Base-by-base conservation (phyloP, 2,329 filamentous ascomycete genomes). In the Penicillium sclerotiorum region DNA sequence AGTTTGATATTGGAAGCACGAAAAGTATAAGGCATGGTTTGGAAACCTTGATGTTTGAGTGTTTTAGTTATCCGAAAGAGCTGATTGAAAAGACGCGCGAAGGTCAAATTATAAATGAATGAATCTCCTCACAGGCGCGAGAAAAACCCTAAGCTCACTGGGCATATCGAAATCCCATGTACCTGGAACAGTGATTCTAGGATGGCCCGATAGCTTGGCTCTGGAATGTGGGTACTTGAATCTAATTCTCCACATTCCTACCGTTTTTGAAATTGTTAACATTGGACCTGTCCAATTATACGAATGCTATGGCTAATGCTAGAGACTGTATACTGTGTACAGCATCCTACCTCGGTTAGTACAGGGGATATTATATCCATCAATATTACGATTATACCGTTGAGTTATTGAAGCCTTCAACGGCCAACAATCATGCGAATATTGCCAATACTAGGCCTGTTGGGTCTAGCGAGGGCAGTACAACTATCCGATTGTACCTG, bases 401-500 rank as follows among this genome's bases (percentile, higher is more conserved):
- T 17, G 8, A 8, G n/a, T n/a, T 17, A 18, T 36, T 9, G n/a
- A n/a, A 17, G 33, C 9, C 32, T 9, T 35, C 5, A 35, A 15
- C n/a, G 15, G 15, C 33, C 11, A 18, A 15, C 11, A 13, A 48
- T 1, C 27, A 48, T 48, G 45, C 39, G 39, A 20, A 15, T 41
- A 5, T 17, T 35, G 30, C 27, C 28, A 5, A 13, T 44, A 11
- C 17, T 49, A 13, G 46, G 46, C 46, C 32, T 38, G n/a, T 21
- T 44, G 11, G 18, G 39, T n/a, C 22, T 49, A n/a, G 33, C 30
- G 4, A 27, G 5, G 8, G 46, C 21, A 18, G 22, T 23, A 11
- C n/a, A 22, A 38, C n/a, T 40, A n/a, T 23, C 30, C 2, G 32
- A 30, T 21, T 37, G 36, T n/a, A 38, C 25, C 17, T 49, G 46